phyloP scores from a whole-genome alignment of 192 early-diverging fungal genomes.

The Lobosporangium transversale region DNA sequence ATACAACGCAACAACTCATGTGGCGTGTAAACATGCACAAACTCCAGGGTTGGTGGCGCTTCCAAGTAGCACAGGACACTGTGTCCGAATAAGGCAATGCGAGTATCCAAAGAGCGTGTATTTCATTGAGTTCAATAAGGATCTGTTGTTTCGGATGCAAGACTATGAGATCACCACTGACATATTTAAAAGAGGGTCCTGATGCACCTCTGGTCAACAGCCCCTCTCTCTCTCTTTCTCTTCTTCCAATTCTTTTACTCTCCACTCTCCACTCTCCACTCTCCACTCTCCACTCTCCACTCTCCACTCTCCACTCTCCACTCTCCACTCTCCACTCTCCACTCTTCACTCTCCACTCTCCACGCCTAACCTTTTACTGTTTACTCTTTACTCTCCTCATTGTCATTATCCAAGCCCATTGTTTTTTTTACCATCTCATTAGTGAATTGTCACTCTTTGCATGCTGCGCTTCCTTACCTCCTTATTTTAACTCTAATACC shows the following conservation, averaged over 20 bases:
- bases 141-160: too few species aligned
- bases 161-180: too few species aligned
- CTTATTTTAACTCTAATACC: too few species aligned
- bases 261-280: not conserved
- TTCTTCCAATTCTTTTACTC: constrained; percentile 1
- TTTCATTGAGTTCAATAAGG: too few species aligned
- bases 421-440: too few species aligned
- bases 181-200: too few species aligned
- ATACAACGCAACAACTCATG: too few species aligned
- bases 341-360: not conserved
- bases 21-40: too few species aligned
- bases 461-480: not conserved
- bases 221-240: not conserved
- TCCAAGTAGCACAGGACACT: too few species aligned
- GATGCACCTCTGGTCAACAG: not conserved
- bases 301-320: constrained; percentile 3
- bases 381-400: not conserved
- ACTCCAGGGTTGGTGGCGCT: too few species aligned
- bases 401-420: not conserved
- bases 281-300: not conserved
- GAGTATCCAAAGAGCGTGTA: too few species aligned
- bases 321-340: constrained; percentile 4
- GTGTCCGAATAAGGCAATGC: too few species aligned
- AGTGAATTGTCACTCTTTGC: not conserved
- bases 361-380: constrained; percentile 8